phyloP scores from a whole-genome alignment of 129 eudicot species.

The Dittrichia graveolens region DNA sequence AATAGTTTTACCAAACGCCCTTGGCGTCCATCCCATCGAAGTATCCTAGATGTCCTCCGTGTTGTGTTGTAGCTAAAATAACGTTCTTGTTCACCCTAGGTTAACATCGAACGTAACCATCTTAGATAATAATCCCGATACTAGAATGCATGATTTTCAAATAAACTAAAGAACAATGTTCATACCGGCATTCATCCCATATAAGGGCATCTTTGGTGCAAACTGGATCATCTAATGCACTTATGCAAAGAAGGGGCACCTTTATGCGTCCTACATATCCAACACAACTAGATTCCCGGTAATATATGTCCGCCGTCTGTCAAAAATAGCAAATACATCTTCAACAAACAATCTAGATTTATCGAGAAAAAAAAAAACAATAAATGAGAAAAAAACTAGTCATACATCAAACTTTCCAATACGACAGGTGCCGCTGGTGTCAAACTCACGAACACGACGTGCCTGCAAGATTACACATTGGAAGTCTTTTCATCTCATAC shows the following conservation, averaged over 20 bases:
- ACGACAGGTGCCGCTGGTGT: constrained; percentile 68
- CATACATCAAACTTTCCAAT: constrained; percentile 77
- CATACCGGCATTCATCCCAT: constrained; percentile 95
- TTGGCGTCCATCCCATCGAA: constrained; percentile 82
- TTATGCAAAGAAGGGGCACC: constrained; percentile 94
- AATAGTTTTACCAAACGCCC: constrained; percentile 66
- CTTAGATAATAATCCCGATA: background rate
- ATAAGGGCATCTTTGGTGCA: constrained; percentile 94
- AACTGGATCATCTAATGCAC: constrained; percentile 91
- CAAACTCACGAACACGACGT: constrained; percentile 83
- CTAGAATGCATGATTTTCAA: background rate
- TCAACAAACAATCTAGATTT: constrained; percentile 3
- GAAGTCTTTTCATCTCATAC: constrained; percentile 5
- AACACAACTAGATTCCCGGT: constrained; percentile 73
- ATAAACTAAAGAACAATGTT: background rate
- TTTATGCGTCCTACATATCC: constrained; percentile 60
- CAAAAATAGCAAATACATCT: constrained; percentile 20
- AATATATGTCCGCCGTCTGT: constrained; percentile 95
- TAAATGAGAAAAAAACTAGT: background rate
- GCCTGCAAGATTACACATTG: constrained; percentile 50
- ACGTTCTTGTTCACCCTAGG: constrained; percentile 70
- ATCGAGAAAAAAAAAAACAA: background rate
- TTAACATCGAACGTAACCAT: constrained; percentile 19
- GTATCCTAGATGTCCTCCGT: constrained; percentile 95
- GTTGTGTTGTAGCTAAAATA: constrained; percentile 78